A percentile compares a stretch with the other conserved stretches of the same genome.
Evolutionary conservation across 2,329 filamentous ascomycete species (phyloP).

Genomic region (Claviceps purpurea): DNA sequence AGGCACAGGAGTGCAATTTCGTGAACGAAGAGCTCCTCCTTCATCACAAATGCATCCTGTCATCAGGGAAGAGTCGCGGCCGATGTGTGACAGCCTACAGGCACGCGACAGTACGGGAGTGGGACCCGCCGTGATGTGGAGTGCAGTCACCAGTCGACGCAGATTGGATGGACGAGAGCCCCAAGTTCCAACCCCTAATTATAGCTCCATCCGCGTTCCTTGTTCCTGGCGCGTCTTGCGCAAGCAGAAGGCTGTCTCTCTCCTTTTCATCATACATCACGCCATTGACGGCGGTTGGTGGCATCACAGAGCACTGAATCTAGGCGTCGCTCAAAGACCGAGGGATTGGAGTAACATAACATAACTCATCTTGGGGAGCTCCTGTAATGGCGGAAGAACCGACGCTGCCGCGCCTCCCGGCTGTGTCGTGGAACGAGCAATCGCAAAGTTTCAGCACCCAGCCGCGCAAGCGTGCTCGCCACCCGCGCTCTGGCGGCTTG

Average conservation of each 20-base stretch:
- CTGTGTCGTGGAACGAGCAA: slow-evolving; percentile 24
- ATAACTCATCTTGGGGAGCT: neutral
- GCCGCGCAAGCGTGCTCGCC: slow-evolving; percentile 25
- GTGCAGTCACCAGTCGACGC: neutral
- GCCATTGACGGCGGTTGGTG: neutral
- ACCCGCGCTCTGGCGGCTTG: slow-evolving; percentile 15
- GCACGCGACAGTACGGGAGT: neutral
- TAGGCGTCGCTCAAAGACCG: neutral
- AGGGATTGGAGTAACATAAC: no score
- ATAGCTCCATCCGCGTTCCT: neutral
- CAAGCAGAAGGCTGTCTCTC: neutral
- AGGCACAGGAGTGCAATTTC: neutral
- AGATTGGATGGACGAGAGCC: neutral
- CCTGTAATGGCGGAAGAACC: slow-evolving; percentile 26
- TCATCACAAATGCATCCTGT: neutral
- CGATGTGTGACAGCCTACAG: neutral
- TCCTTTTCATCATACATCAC: neutral
- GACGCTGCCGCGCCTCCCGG: slow-evolving; percentile 25
- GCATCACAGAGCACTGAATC: neutral
- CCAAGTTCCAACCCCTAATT: neutral
- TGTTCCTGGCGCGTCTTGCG: neutral
- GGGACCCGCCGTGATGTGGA: neutral
- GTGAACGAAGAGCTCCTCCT: neutral
- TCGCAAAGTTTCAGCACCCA: slow-evolving; percentile 26
- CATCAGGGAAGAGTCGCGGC: no score